Evolutionary conservation across 169 alveolate genomes (phyloP).

Genomic region (Neospora caninum): DNA sequence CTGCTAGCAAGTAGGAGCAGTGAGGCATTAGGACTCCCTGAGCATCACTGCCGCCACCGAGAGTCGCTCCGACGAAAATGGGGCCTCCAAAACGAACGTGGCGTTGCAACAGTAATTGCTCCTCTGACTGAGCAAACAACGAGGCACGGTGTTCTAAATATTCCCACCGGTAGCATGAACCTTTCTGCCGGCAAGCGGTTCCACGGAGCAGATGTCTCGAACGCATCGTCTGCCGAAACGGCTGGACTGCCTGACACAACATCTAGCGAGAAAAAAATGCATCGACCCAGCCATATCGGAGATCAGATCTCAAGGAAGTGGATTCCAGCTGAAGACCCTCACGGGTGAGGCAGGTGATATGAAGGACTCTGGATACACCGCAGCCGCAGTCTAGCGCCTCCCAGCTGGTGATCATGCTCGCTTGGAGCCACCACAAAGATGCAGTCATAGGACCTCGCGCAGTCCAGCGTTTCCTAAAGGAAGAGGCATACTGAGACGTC

Average conservation of each 20-base stretch:
- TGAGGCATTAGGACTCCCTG: constrained; percentile 14
- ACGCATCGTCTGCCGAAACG: neutral
- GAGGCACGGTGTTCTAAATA: neutral
- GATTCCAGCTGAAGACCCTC: neutral
- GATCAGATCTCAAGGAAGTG: neutral
- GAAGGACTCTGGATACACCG: too few species aligned
- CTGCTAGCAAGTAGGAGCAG: neutral
- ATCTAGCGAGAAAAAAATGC: neutral
- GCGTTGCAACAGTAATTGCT: neutral
- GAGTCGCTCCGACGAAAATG: neutral
- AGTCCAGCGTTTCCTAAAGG: too few species aligned
- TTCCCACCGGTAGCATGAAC: neutral
- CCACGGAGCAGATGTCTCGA: neutral
- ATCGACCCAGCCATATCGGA: neutral
- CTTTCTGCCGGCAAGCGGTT: neutral
- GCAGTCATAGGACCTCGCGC: too few species aligned
- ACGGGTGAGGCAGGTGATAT: neutral
- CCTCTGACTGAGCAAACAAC: neutral
- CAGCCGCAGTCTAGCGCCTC: too few species aligned
- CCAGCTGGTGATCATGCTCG: too few species aligned
- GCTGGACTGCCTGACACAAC: neutral
- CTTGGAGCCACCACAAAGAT: too few species aligned
- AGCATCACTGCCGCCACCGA: neutral
- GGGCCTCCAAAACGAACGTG: neutral
- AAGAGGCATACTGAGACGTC: too few species aligned